A percentile compares a stretch with the other conserved stretches of the same genome.
phyloP scores from a whole-genome alignment of 768 basidiomycete genomes.

The Tricholoma matsutake region DNA sequence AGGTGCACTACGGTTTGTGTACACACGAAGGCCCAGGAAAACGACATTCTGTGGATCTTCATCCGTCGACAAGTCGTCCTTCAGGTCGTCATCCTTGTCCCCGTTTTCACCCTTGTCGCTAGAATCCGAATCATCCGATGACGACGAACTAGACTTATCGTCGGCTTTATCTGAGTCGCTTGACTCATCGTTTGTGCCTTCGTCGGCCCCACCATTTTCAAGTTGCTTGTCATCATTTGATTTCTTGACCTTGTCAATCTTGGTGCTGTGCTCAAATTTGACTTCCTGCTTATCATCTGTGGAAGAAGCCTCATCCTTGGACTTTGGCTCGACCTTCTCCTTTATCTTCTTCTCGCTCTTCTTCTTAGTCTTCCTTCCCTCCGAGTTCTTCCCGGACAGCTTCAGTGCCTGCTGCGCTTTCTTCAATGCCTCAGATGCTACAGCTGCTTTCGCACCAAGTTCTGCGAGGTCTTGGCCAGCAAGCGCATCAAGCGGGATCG shows the following conservation, averaged over 20 bases:
- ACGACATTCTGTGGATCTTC: constrained; percentile 8
- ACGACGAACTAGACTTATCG: too few relatives aligned
- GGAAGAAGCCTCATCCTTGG: too few relatives aligned
- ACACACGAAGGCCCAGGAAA: constrained; percentile 19
- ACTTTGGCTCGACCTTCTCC: not conserved
- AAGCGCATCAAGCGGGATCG: constrained; percentile 16
- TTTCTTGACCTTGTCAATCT: too few relatives aligned
- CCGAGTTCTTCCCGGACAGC: not conserved
- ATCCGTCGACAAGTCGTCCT: not conserved
- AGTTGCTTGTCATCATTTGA: too few relatives aligned
- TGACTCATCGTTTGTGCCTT: not conserved
- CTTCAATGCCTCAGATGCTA: constrained; percentile 4
- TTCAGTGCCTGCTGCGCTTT: not conserved
- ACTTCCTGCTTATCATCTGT: too few relatives aligned
- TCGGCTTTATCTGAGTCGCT: too few relatives aligned
- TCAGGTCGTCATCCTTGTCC: not conserved
- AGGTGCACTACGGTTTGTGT: constrained; percentile 1
- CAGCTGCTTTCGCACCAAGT: constrained; percentile 15
- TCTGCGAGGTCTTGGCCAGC: constrained; percentile 22
- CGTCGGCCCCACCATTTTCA: not conserved
- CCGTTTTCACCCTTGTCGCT: not conserved
- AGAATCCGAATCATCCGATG: not conserved
- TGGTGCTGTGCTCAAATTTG: too few relatives aligned
- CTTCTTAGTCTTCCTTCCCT: not conserved
- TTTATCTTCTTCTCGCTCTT: not conserved